Conservation (phyloP, 768 basidiomycete genomes). For the Hydnomerulius pinastri region DNA sequence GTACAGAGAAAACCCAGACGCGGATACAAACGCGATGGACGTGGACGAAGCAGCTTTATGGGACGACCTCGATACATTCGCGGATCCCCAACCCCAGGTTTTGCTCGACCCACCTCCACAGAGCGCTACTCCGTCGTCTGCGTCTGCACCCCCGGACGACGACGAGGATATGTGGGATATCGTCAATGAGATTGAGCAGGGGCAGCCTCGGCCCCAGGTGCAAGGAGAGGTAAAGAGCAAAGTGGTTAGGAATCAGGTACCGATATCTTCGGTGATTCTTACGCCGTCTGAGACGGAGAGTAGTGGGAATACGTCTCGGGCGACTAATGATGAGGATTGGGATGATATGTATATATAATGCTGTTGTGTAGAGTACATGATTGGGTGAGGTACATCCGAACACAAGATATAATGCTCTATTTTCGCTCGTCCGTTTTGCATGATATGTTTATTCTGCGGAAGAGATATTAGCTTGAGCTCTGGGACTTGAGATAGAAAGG, state of each 20-base stretch:
- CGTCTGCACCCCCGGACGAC: constrained; percentile 29
- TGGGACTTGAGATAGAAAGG: neutral
- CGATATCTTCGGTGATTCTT: constrained; percentile 26
- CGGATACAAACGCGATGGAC: constrained; percentile 23
- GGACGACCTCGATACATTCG: constrained; percentile 25
- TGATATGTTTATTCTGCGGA: constrained; percentile 3
- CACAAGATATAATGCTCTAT: neutral
- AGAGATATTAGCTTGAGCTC: constrained; percentile 7
- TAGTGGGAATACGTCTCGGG: constrained; percentile 14
- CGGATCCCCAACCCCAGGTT: constrained; percentile 7
- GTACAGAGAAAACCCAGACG: constrained; percentile 8
- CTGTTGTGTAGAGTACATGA: neutral
- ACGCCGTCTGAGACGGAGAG: constrained; percentile 10
- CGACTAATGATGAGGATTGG: constrained; percentile 53
- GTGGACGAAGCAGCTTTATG: constrained; percentile 45
- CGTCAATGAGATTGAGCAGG: constrained; percentile 54
- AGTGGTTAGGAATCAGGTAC: constrained; percentile 13
- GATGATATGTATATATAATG: constrained; percentile 63
- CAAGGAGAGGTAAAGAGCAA: constrained; percentile 9
- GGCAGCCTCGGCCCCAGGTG: too few species aligned
- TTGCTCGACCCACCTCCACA: constrained; percentile 10
- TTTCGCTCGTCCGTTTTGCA: too few species aligned
- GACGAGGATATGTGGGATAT: constrained; percentile 78
- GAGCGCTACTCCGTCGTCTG: neutral
- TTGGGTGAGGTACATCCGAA: neutral